Base-by-base conservation (phyloP, 805 yeast species). In the Kodamaea restingae region DNA sequence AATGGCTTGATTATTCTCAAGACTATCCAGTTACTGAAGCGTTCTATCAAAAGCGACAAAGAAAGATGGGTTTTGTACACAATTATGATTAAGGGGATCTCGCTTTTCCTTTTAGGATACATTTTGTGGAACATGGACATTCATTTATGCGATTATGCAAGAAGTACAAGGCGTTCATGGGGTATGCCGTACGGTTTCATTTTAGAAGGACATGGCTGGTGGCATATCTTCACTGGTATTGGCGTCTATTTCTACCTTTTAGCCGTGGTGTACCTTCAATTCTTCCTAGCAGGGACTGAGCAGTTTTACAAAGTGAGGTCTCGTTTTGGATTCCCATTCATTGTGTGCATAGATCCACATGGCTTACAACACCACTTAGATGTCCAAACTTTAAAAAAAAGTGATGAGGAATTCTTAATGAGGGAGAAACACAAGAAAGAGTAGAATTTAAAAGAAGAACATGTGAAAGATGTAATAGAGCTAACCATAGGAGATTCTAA, bases 171-270 rank as follows among this genome's bases (percentile, higher is more conserved):
- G 58, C 74, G 93, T 43, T 49, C 63, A 3, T 61, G 69, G 58
- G 95, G 97, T 3, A 73, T 84, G 65, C 97, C 97, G 2, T 75
- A 82, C 38, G 98, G 98, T 1, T 75, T 88, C 44, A 48, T 91
- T 3, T 67, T 91, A 25, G 98, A 91, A 60, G 84, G 95, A 20
- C 98, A 91, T 54, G 96, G 95, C 17, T 91, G 97, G 97, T 91
- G 98, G 98, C 98, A 91, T 56, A 65, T 85, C 8, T 71, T 85
- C 47, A 85, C 93, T 0, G 95, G 95, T 0, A 66, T 80, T 15
- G 96, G 97, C 2, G 93, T 91, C 8, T 91, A 91, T 60, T 83
- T 73, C 56, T 90, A 87, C 63, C 73, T 90, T 47, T 79, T 84
- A 3, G 88, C 84, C 55, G 73, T 84, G 53, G 90, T 88, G 65